Evolutionary conservation across 345 rosid species (phyloP).

Genomic region (Zanthoxylum bungeanum): DNA sequence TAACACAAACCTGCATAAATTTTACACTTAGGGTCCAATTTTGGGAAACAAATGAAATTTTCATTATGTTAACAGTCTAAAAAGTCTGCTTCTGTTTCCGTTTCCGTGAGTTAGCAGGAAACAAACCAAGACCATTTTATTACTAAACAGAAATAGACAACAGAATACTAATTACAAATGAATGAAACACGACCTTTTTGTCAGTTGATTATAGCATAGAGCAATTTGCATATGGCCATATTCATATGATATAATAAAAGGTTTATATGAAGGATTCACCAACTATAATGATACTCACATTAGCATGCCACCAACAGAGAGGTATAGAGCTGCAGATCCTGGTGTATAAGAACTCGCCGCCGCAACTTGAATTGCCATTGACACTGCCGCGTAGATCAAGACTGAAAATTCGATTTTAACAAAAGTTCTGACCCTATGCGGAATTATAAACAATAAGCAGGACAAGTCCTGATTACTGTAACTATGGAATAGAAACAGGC

Average conservation of each 20-base stretch:
- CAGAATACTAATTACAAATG: background rate
- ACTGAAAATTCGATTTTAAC: too few relatives aligned
- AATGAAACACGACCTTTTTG: background rate
- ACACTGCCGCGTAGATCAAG: conserved; percentile 52
- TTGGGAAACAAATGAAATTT: background rate
- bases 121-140: background rate
- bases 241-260: too few relatives aligned
- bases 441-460: too few relatives aligned
- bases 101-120: background rate
- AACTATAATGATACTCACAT: conserved; percentile 47
- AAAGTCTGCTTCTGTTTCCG: too few relatives aligned
- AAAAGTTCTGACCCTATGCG: too few relatives aligned
- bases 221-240: background rate
- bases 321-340: conserved; percentile 47
- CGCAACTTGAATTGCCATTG: conserved; percentile 79
- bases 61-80: background rate
- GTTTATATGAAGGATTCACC: too few relatives aligned
- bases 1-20: conserved; percentile 72
- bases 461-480: too few relatives aligned
- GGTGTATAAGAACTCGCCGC: conserved; percentile 52
- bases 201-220: background rate
- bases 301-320: conserved; percentile 89
- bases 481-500: too few relatives aligned
- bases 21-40: conserved; percentile 12
- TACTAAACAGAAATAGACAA: background rate